These are phyloP conservation scores for Amanita polypyramis DNA, from an alignment of 768 basidiomycete genomes.

Conservation along the genomic window DNA sequence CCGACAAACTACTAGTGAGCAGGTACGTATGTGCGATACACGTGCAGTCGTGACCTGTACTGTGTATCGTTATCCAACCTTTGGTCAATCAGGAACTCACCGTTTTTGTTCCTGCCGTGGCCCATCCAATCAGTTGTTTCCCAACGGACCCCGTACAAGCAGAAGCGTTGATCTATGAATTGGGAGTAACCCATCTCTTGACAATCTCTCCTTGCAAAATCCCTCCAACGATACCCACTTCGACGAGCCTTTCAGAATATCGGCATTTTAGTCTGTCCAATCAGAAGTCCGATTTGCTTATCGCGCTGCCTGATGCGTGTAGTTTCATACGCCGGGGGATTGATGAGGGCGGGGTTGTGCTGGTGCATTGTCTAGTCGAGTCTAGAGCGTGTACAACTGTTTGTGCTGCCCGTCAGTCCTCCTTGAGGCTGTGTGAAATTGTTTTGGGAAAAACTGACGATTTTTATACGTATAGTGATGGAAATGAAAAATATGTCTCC, in stretches of 20 bases:
- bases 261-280: conserved; percentile 32
- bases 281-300: conserved; percentile 26
- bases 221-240: conserved; percentile 16
- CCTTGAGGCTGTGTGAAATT: background rate
- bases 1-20: conserved; percentile 37
- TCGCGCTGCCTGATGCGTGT: conserved; percentile 36
- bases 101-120: background rate
- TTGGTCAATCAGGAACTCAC: background rate
- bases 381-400: conserved; percentile 41
- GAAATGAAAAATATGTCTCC: conserved; percentile 23
- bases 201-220: conserved; percentile 44
- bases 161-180: conserved; percentile 37
- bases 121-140: conserved; percentile 32
- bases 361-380: conserved; percentile 46
- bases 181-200: conserved; percentile 43
- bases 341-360: conserved; percentile 30
- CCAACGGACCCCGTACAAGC: conserved; percentile 41
- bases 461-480: conserved; percentile 39
- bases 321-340: conserved; percentile 34
- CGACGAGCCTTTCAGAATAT: conserved; percentile 24
- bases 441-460: conserved; percentile 2
- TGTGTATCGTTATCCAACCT: background rate
- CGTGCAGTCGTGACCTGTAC: background rate
- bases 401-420: conserved; percentile 41
- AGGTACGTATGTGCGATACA: conserved; percentile 26